phyloP scores from a whole-genome alignment of 169 alveolate genomes.

The Theileria luwenshuni region DNA sequence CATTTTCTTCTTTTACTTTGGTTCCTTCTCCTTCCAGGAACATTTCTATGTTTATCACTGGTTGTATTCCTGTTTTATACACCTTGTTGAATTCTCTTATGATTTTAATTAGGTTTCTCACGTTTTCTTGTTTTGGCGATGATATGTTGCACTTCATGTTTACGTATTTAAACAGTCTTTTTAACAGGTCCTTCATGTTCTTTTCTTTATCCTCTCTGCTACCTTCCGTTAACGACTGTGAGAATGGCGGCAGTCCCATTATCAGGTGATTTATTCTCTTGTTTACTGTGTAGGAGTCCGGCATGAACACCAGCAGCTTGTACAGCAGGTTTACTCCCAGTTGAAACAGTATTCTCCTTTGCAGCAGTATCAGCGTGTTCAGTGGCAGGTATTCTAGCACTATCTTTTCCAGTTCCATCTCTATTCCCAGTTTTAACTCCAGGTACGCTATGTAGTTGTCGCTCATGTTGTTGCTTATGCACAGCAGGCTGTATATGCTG shows the following conservation, averaged over 20 bases:
- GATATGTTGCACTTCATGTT: neutral
- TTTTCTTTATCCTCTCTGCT: neutral
- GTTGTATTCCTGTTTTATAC: neutral
- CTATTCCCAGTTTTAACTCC: conserved; percentile 34
- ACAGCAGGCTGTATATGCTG: conserved; percentile 32
- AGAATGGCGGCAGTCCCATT: neutral
- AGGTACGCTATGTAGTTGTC: conserved; percentile 48
- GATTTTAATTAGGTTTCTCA: neutral
- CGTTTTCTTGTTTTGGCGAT: neutral
- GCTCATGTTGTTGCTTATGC: conserved; percentile 30
- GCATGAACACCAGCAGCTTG: conserved; percentile 30
- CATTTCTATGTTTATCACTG: neutral
- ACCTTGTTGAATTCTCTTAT: neutral
- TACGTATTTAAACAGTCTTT: neutral
- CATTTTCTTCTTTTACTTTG: neutral
- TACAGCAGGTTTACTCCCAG: conserved; percentile 39
- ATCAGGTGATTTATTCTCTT: conserved; percentile 16
- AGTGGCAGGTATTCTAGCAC: conserved; percentile 32
- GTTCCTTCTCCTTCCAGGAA: neutral
- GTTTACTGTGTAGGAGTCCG: conserved; percentile 31
- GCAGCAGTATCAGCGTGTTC: conserved; percentile 45
- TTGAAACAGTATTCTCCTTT: conserved; percentile 51
- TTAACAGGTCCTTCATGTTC: neutral
- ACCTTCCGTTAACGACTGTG: neutral
- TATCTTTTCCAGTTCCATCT: conserved; percentile 33